A percentile compares a stretch with the other conserved stretches of the same genome.
Conservation (phyloP, 306 rosid species). For the Sicyos edulis region DNA sequence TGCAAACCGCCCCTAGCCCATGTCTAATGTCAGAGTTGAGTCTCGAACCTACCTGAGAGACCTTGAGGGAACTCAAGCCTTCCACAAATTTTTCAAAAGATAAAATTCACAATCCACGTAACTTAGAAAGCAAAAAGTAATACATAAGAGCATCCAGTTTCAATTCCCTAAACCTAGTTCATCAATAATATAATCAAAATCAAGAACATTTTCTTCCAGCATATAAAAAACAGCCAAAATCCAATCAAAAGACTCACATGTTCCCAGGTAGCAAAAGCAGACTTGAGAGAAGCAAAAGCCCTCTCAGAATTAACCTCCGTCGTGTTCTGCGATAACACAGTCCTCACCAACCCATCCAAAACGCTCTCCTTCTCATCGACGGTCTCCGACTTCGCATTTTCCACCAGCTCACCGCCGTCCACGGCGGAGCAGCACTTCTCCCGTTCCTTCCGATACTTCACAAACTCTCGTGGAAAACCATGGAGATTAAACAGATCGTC, state of each 20-base stretch:
- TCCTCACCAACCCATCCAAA: slow-evolving; percentile 76
- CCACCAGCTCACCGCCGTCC: background rate
- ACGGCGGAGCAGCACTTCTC: slow-evolving; percentile 9
- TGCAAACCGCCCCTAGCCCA: too few species aligned
- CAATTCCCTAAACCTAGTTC: background rate
- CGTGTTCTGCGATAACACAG: slow-evolving; percentile 83
- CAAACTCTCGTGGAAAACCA: slow-evolving; percentile 69
- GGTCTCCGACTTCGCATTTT: slow-evolving; percentile 22
- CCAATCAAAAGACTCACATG: slow-evolving; percentile 27
- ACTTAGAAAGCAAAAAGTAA: background rate
- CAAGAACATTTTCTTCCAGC: background rate
- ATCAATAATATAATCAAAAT: background rate
- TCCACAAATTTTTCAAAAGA: background rate
- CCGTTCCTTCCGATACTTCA: slow-evolving; percentile 47
- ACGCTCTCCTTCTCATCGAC: slow-evolving; percentile 40
- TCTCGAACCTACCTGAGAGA: too few species aligned
- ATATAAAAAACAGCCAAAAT: background rate
- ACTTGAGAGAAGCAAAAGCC: slow-evolving; percentile 77
- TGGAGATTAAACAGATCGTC: slow-evolving; percentile 63
- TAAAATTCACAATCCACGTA: background rate
- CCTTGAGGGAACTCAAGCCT: too few species aligned
- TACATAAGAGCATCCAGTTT: slow-evolving; percentile 1
- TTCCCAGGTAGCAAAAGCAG: slow-evolving; percentile 59
- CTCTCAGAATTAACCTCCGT: slow-evolving; percentile 54
- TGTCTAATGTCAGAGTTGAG: too few species aligned